Conservation (phyloP, 768 basidiomycete genomes). For the Mycena sanguinolenta region DNA sequence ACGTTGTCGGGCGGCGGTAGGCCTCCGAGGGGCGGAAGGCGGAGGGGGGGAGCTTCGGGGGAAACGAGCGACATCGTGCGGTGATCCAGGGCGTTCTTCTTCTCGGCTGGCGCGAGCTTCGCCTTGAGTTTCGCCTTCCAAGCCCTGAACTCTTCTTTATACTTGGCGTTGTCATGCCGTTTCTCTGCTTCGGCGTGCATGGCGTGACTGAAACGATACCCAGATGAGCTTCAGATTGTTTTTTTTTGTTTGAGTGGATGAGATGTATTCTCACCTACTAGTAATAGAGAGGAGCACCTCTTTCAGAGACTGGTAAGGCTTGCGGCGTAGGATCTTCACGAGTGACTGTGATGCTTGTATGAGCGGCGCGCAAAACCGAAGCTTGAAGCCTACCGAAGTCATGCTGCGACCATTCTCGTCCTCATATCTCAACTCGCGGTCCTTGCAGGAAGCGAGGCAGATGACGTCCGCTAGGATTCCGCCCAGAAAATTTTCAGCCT, state of each 20-base stretch:
- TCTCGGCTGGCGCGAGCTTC: not conserved
- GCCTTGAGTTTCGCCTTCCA: not conserved
- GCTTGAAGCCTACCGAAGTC: constrained; percentile 3
- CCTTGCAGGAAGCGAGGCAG: constrained; percentile 11
- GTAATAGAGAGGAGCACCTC: not conserved
- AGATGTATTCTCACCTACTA: not conserved
- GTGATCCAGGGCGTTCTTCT: not conserved
- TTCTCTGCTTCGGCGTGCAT: not conserved
- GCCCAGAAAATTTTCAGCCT: too few relatives aligned
- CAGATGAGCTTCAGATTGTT: not conserved
- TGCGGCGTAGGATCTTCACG: not conserved
- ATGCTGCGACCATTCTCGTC: constrained; percentile 11
- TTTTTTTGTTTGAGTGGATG: not conserved
- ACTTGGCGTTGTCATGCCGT: not conserved
- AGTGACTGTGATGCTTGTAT: not conserved
- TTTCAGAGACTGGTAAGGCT: constrained; percentile 1
- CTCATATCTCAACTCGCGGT: not conserved
- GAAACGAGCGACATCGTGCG: not conserved
- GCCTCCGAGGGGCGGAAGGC: not conserved
- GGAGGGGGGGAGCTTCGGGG: not conserved
- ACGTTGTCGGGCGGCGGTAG: not conserved
- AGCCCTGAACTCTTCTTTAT: not conserved
- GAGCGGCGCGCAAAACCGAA: not conserved
- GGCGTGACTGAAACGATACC: not conserved
- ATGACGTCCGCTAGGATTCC: constrained; percentile 11